A percentile compares a stretch with the other conserved stretches of the same genome.
Conservation (phyloP, 805 yeast genomes). For the Wickerhamomyces ciferrii region DNA sequence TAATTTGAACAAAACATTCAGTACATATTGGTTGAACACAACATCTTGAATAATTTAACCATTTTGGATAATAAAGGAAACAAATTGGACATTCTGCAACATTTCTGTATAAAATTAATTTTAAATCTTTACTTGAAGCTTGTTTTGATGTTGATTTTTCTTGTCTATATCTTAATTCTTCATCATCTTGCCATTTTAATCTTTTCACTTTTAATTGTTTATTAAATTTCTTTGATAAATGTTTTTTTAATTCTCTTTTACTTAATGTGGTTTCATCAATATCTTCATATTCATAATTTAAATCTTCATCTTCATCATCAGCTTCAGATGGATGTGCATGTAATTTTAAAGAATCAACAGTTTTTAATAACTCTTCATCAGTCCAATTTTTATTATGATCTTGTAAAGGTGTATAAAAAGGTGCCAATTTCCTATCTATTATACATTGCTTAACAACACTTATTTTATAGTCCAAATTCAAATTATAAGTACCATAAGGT, state of each 20-base stretch:
- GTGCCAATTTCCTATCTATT: slow-evolving; percentile 69
- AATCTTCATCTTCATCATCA: slow-evolving; percentile 56
- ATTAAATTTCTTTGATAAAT: slow-evolving; percentile 30
- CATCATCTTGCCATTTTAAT: slow-evolving; percentile 29
- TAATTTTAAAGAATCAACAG: slow-evolving; percentile 44
- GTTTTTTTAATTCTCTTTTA: slow-evolving; percentile 40
- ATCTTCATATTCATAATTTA: slow-evolving; percentile 52
- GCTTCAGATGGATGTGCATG: slow-evolving; percentile 48
- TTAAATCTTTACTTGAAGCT: slow-evolving; percentile 33
- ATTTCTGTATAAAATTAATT: slow-evolving; percentile 56
- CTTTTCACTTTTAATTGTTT: slow-evolving; percentile 35
- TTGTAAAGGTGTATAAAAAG: slow-evolving; percentile 86
- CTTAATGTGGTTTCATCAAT: slow-evolving; percentile 34
- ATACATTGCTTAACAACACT: slow-evolving; percentile 69
- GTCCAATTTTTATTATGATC: slow-evolving; percentile 72
- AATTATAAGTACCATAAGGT: slow-evolving; percentile 82
- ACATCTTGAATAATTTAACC: slow-evolving; percentile 76
- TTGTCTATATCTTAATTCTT: slow-evolving; percentile 25
- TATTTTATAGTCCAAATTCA: slow-evolving; percentile 67
- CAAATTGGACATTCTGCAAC: slow-evolving; percentile 93
- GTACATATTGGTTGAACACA: slow-evolving; percentile 92
- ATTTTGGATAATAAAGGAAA: slow-evolving; percentile 77
- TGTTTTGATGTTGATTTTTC: slow-evolving; percentile 34
- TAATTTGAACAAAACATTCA: slow-evolving; percentile 95
- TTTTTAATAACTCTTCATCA: slow-evolving; percentile 56